Evolutionary conservation across 768 basidiomycete genomes (phyloP), one percentile per base, ranked within the genome.

Genomic region (Kockovaella imperatae): DNA sequence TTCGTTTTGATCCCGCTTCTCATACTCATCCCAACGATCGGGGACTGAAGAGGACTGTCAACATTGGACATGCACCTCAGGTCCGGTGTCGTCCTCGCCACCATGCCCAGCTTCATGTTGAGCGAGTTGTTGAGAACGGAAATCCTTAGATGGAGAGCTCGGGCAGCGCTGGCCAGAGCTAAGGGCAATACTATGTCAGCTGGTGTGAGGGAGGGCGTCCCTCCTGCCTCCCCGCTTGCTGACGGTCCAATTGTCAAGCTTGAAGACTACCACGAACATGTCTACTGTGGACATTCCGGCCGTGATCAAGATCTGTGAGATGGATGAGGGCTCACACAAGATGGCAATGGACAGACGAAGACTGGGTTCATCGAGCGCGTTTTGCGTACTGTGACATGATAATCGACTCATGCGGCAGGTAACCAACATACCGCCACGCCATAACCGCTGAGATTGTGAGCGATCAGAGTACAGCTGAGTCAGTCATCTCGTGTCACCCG

Each of bases 321-420:
- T 42, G 1, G 18, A 17, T 20, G 13, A 38, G 29, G 17, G 13
- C 45, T 8, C 18, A 34, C 30, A 17, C 21, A n/a, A n/a, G n/a
- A n/a, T n/a, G 23, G 41, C 50, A 50, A 13, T 21, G 13, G 5
- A 5, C 34, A 69, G 67, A 96, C 68, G 62, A 85, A 46, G 79
- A 84, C 32, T 96, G 91, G 90, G 87, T 86, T 4, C 85, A 76
- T 8, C 75, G 77, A 54, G 78, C 79, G 21, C 77, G 89, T 43
- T 96, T 95, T 72, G 86, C 91, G 69, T 93, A 95, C 64, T 90
- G 87, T 66, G 88, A 95, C 71, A 76, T 95, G 54, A 78, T 81
- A 1, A 66, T 85, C 77, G 8, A 32, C n/a, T n/a, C n/a, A n/a
- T n/a, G n/a, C 18, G 10, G 26, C 42, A n/a, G 18, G 11, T 18